Conservation (phyloP, 352 stramenopile species). For the Globisporangium nagaii region DNA sequence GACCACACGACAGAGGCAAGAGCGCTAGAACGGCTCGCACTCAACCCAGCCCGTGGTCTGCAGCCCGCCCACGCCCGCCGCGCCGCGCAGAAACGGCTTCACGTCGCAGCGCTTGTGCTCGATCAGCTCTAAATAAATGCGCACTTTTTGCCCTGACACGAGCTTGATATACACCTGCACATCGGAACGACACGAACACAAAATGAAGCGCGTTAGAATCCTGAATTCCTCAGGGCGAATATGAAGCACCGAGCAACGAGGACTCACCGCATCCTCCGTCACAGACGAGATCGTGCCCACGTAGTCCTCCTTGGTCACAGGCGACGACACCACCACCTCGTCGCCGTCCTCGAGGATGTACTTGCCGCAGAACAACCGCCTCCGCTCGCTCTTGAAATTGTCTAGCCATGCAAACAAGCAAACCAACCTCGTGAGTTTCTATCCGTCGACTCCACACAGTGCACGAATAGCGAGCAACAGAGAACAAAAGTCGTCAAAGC, state of each 20-base stretch:
- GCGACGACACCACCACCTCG: conserved; percentile 62
- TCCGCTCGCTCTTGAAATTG: conserved; percentile 48
- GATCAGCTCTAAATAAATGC: conserved; percentile 53
- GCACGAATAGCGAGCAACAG: conserved; percentile 8
- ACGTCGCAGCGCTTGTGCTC: conserved; percentile 54
- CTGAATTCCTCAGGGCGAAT: no score
- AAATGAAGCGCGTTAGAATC: no score
- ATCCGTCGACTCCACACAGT: no score
- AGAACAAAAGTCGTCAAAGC: background rate
- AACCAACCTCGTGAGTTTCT: background rate
- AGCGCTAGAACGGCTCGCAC: conserved; percentile 54
- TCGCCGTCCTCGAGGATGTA: conserved; percentile 80
- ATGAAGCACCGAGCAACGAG: no score
- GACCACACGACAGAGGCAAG: no score
- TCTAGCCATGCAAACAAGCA: background rate
- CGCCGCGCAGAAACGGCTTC: conserved; percentile 54
- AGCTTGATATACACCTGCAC: conserved; percentile 57
- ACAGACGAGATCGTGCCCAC: conserved; percentile 75
- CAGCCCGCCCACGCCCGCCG: conserved; percentile 33
- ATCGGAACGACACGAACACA: background rate
- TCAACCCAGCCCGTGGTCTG: conserved; percentile 56
- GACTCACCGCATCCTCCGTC: conserved; percentile 50
- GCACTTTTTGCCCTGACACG: conserved; percentile 52
- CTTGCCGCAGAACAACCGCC: conserved; percentile 56
- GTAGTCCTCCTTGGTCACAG: conserved; percentile 64